Evolutionary conservation across 305 asterid species (phyloP).

Genomic region (Lippia alba): DNA sequence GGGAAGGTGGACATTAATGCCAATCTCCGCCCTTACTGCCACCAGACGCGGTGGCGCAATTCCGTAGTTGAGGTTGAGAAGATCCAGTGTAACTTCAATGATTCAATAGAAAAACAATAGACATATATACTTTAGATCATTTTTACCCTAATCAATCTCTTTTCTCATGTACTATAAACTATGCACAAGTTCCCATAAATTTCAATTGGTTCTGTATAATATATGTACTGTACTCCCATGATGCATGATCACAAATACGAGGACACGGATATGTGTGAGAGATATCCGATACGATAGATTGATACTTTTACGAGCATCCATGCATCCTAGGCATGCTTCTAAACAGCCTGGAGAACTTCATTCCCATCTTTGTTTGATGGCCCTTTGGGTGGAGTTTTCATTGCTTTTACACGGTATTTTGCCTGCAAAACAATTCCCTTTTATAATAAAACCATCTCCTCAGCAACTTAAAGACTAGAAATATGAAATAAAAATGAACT

Average conservation of each 20-base stretch:
- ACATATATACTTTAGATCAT: no score
- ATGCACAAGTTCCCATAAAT: constrained; percentile 38
- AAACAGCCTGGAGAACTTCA: constrained; percentile 43
- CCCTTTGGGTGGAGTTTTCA: constrained; percentile 46
- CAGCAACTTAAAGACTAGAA: background rate
- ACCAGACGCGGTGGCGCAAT: no score
- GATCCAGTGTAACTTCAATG: no score
- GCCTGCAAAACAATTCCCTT: constrained; percentile 39
- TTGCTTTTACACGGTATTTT: constrained; percentile 55
- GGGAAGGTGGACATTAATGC: no score
- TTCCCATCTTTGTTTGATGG: constrained; percentile 26
- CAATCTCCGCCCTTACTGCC: no score
- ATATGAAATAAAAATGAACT: background rate
- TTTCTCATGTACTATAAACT: background rate
- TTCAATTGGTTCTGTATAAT: background rate
- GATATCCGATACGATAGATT: no score
- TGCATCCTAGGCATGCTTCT: background rate
- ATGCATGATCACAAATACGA: background rate
- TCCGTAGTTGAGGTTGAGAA: no score
- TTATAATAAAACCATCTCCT: background rate
- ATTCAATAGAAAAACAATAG: no score
- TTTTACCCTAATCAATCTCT: no score
- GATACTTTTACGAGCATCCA: no score
- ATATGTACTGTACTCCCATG: background rate
- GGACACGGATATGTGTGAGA: no score